Evolutionary conservation across 305 asterid species (phyloP).

Genomic region (Solanum hybrid): DNA sequence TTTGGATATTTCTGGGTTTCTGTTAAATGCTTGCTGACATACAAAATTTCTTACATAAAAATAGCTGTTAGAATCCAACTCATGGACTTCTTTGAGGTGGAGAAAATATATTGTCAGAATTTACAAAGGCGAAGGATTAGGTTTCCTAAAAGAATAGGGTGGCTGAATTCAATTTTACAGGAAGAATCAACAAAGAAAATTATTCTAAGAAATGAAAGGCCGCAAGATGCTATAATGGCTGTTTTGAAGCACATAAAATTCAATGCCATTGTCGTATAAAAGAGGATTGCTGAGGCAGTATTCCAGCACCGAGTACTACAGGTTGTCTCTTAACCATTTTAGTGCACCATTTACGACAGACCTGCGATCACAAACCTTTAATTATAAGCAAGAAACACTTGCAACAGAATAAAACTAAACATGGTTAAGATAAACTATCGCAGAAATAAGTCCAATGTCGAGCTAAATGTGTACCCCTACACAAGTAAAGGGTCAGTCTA

Average conservation of each 20-base stretch:
- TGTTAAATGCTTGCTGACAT: background rate
- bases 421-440: background rate
- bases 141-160: background rate
- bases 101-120: background rate
- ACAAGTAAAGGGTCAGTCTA: background rate
- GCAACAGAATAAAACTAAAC: background rate
- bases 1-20: background rate
- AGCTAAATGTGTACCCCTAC: background rate
- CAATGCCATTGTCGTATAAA: background rate
- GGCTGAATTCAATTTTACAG: background rate
- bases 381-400: background rate
- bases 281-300: background rate
- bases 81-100: background rate
- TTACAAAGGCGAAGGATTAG: background rate
- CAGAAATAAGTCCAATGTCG: background rate
- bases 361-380: slow-evolving; percentile 34
- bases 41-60: background rate
- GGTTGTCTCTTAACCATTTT: slow-evolving; percentile 83
- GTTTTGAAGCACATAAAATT: background rate
- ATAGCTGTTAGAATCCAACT: slow-evolving; percentile 5
- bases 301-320: slow-evolving; percentile 23
- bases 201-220: background rate
- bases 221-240: background rate
- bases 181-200: background rate
- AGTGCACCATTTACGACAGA: slow-evolving; percentile 68